phyloP scores from a whole-genome alignment of 345 rosid species.

The Cardamine occulta region DNA sequence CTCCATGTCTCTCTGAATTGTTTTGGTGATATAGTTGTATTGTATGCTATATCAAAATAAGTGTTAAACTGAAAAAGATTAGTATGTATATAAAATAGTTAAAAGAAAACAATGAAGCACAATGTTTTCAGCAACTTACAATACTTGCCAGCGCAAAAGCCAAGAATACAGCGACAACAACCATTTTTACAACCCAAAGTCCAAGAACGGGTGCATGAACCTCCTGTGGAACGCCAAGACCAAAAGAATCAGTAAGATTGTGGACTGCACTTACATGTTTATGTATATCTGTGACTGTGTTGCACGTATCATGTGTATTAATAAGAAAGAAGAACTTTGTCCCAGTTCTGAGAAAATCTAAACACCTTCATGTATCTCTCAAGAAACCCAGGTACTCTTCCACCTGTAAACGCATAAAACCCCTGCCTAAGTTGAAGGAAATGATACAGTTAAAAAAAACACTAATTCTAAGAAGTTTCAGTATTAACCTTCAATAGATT shows the following conservation, averaged over 20 bases:
- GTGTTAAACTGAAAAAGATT: neutral
- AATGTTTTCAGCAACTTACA: conserved; percentile 57
- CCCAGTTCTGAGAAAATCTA: conserved; percentile 22
- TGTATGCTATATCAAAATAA: conserved; percentile 19
- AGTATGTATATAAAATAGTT: neutral
- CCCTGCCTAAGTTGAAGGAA: conserved; percentile 24
- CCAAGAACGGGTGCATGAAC: conserved; percentile 88
- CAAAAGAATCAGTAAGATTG: conserved; percentile 28
- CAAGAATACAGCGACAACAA: conserved; percentile 69
- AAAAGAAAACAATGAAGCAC: conserved; percentile 20
- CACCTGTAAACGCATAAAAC: conserved; percentile 55
- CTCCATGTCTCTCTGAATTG: conserved; percentile 3
- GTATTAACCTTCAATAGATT: conserved; percentile 69
- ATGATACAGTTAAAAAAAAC: conserved; percentile 8
- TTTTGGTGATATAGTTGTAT: neutral
- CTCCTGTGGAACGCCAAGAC: conserved; percentile 55
- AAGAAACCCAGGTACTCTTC: conserved; percentile 74
- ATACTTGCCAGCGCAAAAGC: conserved; percentile 80
- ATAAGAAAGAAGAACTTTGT: conserved; percentile 22
- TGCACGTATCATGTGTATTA: conserved; percentile 18
- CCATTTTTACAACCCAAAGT: conserved; percentile 79
- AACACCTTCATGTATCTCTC: conserved; percentile 91
- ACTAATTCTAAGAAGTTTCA: neutral
- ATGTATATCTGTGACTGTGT: conserved; percentile 1
- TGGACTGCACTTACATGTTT: conserved; percentile 19